phyloP scores from a whole-genome alignment of 2,329 filamentous ascomycete genomes.

The Xylariaceae sp. region DNA sequence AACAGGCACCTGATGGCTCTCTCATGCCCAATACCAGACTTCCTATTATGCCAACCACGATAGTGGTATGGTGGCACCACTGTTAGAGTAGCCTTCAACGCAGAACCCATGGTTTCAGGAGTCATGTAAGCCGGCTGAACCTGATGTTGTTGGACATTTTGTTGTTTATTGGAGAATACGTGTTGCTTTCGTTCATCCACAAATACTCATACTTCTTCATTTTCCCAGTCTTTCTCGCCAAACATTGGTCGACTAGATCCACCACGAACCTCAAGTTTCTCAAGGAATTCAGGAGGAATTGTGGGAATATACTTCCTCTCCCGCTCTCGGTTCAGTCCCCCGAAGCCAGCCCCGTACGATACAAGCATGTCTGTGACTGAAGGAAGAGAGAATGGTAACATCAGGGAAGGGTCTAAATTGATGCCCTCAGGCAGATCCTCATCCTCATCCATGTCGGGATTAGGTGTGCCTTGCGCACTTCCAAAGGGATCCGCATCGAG shows the following conservation, averaged over 20 bases:
- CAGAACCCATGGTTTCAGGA: no score
- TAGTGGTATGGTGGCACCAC: no score
- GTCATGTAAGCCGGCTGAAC: conserved; percentile 17
- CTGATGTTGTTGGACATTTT: conserved; percentile 10
- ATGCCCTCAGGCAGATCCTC: conserved; percentile 70
- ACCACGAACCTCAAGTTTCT: conserved; percentile 69
- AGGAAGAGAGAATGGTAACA: conserved; percentile 91
- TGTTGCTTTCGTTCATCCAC: neutral
- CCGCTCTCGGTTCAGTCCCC: conserved; percentile 83
- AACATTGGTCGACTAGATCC: conserved; percentile 53
- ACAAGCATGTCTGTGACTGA: conserved; percentile 97
- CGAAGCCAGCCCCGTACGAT: conserved; percentile 90
- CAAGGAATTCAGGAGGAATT: conserved; percentile 87
- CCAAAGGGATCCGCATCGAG: conserved; percentile 41
- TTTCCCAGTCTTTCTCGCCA: conserved; percentile 63
- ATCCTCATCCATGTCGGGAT: conserved; percentile 52
- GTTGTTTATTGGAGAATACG: no score
- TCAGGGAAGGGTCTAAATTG: conserved; percentile 82
- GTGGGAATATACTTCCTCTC: conserved; percentile 95
- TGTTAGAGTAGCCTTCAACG: no score
- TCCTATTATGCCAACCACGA: no score
- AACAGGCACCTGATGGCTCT: no score
- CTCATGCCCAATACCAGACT: no score
- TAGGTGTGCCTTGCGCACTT: conserved; percentile 40
- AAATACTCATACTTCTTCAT: conserved; percentile 53